Percentiles rank a stretch among this genome's conserved stretches.
Conservation (phyloP, 2,329 filamentous ascomycete species). For the Botrytis fragariae region DNA sequence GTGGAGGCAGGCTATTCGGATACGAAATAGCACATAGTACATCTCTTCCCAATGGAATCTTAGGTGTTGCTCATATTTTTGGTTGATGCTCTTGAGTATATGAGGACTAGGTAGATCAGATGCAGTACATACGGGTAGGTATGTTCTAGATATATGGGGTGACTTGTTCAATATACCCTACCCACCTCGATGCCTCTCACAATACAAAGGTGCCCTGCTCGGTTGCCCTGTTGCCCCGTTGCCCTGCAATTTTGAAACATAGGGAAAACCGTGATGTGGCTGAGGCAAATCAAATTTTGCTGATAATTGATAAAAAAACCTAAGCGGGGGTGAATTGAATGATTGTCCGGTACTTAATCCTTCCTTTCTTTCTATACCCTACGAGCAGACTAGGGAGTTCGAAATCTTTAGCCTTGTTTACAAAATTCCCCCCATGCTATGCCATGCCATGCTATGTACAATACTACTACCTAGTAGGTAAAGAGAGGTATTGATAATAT, state of each 20-base stretch:
- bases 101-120: background rate
- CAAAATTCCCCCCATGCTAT: background rate
- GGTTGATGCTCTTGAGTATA: background rate
- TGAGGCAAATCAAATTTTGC: background rate
- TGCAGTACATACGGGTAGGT: background rate
- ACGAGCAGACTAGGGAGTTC: background rate
- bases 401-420: conserved; percentile 3
- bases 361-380: background rate
- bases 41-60: background rate
- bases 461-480: background rate
- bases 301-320: background rate
- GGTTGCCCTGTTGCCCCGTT: background rate
- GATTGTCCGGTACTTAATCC: background rate
- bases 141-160: background rate
- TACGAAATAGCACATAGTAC: background rate
- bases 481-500: background rate
- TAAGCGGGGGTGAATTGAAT: background rate
- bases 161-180: background rate
- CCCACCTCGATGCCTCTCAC: background rate
- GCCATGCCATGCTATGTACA: background rate
- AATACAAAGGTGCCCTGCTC: background rate
- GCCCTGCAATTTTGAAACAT: background rate
- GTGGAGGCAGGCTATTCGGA: background rate
- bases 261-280: background rate
- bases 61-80: background rate